Base-by-base conservation (phyloP, 2,329 filamentous ascomycete genomes). In the Fusarium sp. region DNA sequence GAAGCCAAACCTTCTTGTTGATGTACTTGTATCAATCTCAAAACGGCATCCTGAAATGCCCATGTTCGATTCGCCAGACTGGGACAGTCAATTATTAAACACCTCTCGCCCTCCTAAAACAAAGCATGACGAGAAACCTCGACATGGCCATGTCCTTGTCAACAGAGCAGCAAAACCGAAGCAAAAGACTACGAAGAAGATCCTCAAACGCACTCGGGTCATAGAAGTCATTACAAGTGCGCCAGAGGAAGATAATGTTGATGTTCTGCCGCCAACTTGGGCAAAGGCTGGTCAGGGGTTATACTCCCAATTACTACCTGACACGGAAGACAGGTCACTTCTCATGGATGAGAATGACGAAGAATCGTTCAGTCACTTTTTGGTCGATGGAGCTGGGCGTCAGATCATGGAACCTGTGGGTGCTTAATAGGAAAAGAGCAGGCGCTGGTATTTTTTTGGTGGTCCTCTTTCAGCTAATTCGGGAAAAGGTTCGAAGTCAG, bases 291-390 rank as follows among this genome's bases (percentile, higher is more conserved):
- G 80, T 5, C 70, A 81, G 50, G 84, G 84, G 0, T 56, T 84
- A 67, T 85, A 85, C 66, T 78, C 82, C 7, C 78, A 79, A 29
- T 65, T 85, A 14, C 70, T 75, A 15, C 79, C 80, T 1, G 84
- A 85, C 67, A 78, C 76, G 12, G 77, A 83, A 33, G 83, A 85
- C 59, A 68, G 75, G n/a, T 55, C 58, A 9, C 77, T 82, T 33
- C 72, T 85, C 22, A 62, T 77, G 33, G 83, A 84, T 50, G 78
- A 81, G 8, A 81, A 84, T 27, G 83, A 84, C 41, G 82, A 83
- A 52, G 82, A 84, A 52, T 79, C 83, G 1, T 85, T 85, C 52
- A 84, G 83, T 46, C 83, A 84, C 57, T 85, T 85, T 68, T 75
- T 81, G 64, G 81, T 85, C 13, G 81, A 84, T 41, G 70, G 64